Percentiles rank a stretch among this genome's conserved stretches.
Conservation (phyloP, 495 filamentous ascomycete species). For the Daldinia concentrica region DNA sequence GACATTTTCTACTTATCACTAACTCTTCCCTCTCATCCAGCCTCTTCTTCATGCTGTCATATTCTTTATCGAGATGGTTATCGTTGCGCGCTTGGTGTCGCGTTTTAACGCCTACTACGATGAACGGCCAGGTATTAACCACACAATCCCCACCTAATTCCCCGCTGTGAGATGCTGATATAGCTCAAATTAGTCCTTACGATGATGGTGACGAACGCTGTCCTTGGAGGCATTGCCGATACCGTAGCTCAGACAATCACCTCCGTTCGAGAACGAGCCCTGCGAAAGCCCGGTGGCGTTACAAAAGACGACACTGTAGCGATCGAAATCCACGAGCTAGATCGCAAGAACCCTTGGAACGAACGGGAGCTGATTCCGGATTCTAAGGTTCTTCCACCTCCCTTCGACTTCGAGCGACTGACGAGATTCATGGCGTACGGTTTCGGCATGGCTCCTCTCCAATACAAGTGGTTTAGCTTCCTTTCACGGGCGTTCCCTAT, state of each 20-base stretch:
- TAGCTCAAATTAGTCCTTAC: slow-evolving; percentile 72
- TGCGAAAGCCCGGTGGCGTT: slow-evolving; percentile 65
- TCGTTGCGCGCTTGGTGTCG: slow-evolving; percentile 79
- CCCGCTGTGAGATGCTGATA: slow-evolving; percentile 17
- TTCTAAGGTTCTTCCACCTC: slow-evolving; percentile 69
- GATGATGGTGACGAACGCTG: slow-evolving; percentile 97
- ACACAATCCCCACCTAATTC: slow-evolving; percentile 4
- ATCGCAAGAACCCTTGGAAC: slow-evolving; percentile 79
- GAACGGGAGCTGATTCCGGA: slow-evolving; percentile 74
- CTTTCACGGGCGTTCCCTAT: slow-evolving; percentile 86
- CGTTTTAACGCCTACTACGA: slow-evolving; percentile 95
- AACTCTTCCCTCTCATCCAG: slow-evolving; percentile 57
- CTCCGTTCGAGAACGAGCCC: slow-evolving; percentile 73
- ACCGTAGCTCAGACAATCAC: slow-evolving; percentile 95
- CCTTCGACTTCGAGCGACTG: slow-evolving; percentile 94
- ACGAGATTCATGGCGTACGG: slow-evolving; percentile 96
- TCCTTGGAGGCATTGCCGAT: slow-evolving; percentile 92
- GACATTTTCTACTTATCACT: slow-evolving; percentile 17
- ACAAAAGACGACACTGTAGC: slow-evolving; percentile 75
- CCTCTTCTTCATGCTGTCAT: slow-evolving; percentile 87
- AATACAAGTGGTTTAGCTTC: slow-evolving; percentile 95
- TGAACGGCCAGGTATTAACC: slow-evolving; percentile 76
- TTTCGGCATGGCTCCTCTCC: slow-evolving; percentile 94
- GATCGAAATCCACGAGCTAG: slow-evolving; percentile 89
- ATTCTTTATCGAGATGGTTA: slow-evolving; percentile 86